Evolutionary conservation across 352 stramenopile species (phyloP), one percentile per base, ranked within the genome.

Genomic region (Globisporangium canariense): DNA sequence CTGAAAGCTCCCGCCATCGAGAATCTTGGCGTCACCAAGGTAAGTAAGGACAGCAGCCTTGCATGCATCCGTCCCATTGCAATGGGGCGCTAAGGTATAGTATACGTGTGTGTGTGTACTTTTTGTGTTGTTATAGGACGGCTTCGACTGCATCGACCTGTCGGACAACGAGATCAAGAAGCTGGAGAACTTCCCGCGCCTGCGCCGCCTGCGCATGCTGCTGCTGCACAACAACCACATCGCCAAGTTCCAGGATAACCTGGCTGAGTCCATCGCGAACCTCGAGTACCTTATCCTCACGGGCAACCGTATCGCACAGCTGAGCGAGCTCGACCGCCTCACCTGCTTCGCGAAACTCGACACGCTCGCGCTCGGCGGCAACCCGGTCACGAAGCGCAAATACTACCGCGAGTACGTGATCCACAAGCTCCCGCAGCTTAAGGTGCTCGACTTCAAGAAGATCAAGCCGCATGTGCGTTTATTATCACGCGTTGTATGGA

Each of bases 141-240:
- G 91, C 16, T 98, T 97, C 59, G 94, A 98, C 75, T 97, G 90
- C 67, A 90, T 98, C 45, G 94, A 98, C 65, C 75, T 98, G 34
- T 96, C 86, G 65, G 94, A 98, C 73, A 98, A 98, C 69, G 91
- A 98, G 68, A 94, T 98, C 64, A 96, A 96, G 71, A 97, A 92
- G 71, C 75, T 98, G 1, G 94, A 98, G 74, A 98, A 98, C 79
- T 98, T 98, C 60, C 93, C 93, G 53, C 75, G 84, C 3, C 81
- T 97, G 60, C 78, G 78, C 38, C 80, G 93, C 16, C 75, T 98
- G 52, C 90, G 86, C n/a, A 97, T 94, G 78, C 70, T 98, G 62
- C 73, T 98, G 40, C 68, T 98, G 47, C 85, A 96, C 71, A 98
- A 98, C 80, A 98, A 98, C 68, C 77, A 96, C 74, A 88, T 98